A percentile compares a stretch with the other conserved stretches of the same genome.
These are phyloP conservation scores for Neofusicoccum umdonicola DNA, from an alignment of 2,329 filamentous ascomycete genomes.

Conservation along the genomic window DNA sequence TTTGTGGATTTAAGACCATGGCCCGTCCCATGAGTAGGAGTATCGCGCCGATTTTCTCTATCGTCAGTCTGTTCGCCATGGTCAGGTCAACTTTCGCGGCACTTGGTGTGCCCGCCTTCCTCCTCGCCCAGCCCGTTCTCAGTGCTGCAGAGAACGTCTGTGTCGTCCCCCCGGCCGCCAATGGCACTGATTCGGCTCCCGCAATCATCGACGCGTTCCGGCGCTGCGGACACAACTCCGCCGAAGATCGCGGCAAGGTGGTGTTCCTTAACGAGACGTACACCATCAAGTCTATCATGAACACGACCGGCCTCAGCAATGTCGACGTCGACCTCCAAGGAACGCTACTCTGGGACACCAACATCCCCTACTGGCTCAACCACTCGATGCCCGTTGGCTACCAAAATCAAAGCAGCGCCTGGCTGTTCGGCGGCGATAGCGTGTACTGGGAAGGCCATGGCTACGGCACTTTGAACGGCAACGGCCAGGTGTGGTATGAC, in stretches of 20 bases:
- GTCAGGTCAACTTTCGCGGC: not conserved
- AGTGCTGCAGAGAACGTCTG: not conserved
- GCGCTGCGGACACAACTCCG: slow-evolving; percentile 22
- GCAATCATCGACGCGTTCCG: slow-evolving; percentile 29
- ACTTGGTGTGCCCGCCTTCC: not conserved
- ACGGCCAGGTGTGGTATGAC: slow-evolving; percentile 65
- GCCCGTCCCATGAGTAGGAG: too few species aligned
- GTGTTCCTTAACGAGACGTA: slow-evolving; percentile 27
- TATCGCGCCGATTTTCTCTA: too few species aligned
- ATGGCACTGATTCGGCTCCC: slow-evolving; percentile 19
- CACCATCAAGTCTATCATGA: slow-evolving; percentile 25
- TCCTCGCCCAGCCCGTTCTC: not conserved
- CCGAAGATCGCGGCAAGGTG: slow-evolving; percentile 19
- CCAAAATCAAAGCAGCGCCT: slow-evolving; percentile 31
- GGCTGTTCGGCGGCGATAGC: slow-evolving; percentile 48
- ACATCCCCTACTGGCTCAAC: slow-evolving; percentile 31
- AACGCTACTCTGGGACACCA: slow-evolving; percentile 22
- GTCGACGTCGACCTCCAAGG: slow-evolving; percentile 29
- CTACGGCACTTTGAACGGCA: slow-evolving; percentile 59
- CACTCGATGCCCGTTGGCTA: slow-evolving; percentile 28
- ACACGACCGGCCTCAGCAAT: slow-evolving; percentile 26
- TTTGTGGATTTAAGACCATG: too few species aligned
- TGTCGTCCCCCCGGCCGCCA: not conserved
- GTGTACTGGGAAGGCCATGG: slow-evolving; percentile 52
- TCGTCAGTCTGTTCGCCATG: not conserved